phyloP scores from a whole-genome alignment of 768 basidiomycete genomes.

The Kwoniella sp. region DNA sequence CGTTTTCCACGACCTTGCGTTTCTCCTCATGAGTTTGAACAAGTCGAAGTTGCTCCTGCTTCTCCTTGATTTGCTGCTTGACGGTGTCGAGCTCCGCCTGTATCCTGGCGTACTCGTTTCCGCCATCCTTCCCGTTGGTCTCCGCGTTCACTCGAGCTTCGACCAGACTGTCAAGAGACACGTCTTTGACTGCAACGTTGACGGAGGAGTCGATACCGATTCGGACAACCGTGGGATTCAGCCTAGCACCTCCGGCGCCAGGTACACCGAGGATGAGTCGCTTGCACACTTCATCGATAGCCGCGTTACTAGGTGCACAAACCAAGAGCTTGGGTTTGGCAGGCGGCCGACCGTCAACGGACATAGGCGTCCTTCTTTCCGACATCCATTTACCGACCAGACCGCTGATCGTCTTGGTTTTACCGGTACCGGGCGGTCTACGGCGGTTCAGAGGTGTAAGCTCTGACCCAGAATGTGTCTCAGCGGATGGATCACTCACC shows the following conservation, averaged over 20 bases:
- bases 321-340: conserved; percentile 75
- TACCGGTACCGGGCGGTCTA: conserved; percentile 96
- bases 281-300: conserved; percentile 91
- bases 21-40: conserved; percentile 65
- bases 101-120: conserved; percentile 64
- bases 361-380: conserved; percentile 61
- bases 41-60: conserved; percentile 64
- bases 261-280: conserved; percentile 80
- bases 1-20: conserved; percentile 65
- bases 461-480: neutral
- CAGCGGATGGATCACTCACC: no score
- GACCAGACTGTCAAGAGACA: conserved; percentile 83
- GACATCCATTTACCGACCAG: conserved; percentile 82
- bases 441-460: neutral
- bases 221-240: conserved; percentile 81
- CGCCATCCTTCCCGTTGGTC: conserved; percentile 52
- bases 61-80: conserved; percentile 64
- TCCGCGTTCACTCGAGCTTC: conserved; percentile 61
- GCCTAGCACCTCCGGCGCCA: conserved; percentile 61
- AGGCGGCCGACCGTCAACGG: conserved; percentile 60
- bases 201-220: conserved; percentile 76
- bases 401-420: conserved; percentile 96
- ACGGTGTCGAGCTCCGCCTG: conserved; percentile 71
- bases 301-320: conserved; percentile 97
- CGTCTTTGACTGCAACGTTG: conserved; percentile 75